Evolutionary conservation across 108 stramenopile genomes (phyloP).

Genomic region (Seminavis robusta): DNA sequence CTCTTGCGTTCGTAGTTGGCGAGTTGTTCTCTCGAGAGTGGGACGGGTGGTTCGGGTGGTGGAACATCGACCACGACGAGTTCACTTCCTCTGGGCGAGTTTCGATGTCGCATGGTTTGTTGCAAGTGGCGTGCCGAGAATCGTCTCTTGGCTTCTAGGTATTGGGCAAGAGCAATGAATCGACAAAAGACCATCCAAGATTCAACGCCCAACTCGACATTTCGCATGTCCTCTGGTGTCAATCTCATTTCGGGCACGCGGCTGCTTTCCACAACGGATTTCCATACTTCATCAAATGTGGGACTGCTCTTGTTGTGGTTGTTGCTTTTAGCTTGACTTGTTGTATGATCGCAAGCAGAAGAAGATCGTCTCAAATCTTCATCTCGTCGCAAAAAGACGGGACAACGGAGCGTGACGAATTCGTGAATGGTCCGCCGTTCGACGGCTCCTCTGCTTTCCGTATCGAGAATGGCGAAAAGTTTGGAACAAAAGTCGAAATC

Average conservation of each 20-base stretch:
- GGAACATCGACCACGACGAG: slow-evolving; percentile 83
- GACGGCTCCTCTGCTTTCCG: slow-evolving; percentile 62
- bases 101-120: slow-evolving; percentile 80
- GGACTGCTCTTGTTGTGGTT: slow-evolving; percentile 22
- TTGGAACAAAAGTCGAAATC: slow-evolving; percentile 69
- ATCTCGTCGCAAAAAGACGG: slow-evolving; percentile 78
- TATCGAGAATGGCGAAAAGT: slow-evolving; percentile 78
- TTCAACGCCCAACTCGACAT: slow-evolving; percentile 61
- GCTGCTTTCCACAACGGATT: slow-evolving; percentile 46
- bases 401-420: slow-evolving; percentile 74
- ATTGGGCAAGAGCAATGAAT: slow-evolving; percentile 80
- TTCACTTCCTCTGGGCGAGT: slow-evolving; percentile 56
- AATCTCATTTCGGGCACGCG: slow-evolving; percentile 1
- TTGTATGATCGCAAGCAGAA: slow-evolving; percentile 2
- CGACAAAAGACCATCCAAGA: slow-evolving; percentile 85
- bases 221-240: slow-evolving; percentile 5
- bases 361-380: slow-evolving; percentile 39
- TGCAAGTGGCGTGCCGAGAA: slow-evolving; percentile 84
- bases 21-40: slow-evolving; percentile 33
- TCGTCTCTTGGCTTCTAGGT: slow-evolving; percentile 75
- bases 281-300: slow-evolving; percentile 87
- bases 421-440: slow-evolving; percentile 58
- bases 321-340: background rate
- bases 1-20: slow-evolving; percentile 47
- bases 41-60: slow-evolving; percentile 61